These are phyloP conservation scores for Paraphaeosphaeria sporulosa DNA, from an alignment of 2,329 filamentous ascomycete genomes.

Conservation along the genomic window DNA sequence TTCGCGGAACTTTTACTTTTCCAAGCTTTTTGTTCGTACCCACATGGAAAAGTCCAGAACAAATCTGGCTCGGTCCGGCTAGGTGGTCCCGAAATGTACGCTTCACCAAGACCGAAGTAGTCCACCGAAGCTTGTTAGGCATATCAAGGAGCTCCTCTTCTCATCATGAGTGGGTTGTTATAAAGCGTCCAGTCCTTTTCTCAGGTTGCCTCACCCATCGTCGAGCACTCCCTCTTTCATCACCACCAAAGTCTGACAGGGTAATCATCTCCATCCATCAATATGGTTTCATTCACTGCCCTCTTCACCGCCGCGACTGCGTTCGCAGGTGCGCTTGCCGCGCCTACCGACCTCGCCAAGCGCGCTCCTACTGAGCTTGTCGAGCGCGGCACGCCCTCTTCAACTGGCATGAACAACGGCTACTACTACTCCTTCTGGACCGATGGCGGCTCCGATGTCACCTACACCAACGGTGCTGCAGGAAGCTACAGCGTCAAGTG, in stretches of 20 bases:
- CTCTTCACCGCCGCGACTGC: conserved; percentile 36
- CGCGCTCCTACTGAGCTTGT: conserved; percentile 40
- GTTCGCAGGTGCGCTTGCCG: conserved; percentile 34
- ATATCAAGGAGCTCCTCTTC: not conserved
- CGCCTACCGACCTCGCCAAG: conserved; percentile 47
- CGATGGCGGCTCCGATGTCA: conserved; percentile 56
- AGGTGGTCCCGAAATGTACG: not conserved
- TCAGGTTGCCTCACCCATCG: not conserved
- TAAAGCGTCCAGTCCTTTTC: conserved; percentile 2
- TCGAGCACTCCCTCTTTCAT: not conserved
- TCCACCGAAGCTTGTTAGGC: not conserved
- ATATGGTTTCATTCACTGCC: conserved; percentile 41
- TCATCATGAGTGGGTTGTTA: not conserved
- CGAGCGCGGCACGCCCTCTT: conserved; percentile 22
- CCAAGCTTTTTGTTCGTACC: not conserved
- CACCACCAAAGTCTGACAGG: not conserved
- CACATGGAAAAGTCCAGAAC: not conserved
- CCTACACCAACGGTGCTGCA: conserved; percentile 60
- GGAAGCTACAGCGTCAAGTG: conserved; percentile 57
- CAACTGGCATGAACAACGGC: conserved; percentile 60
- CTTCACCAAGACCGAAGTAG: not conserved
- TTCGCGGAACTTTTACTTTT: not conserved
- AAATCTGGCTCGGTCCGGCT: not conserved
- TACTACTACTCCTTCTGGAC: conserved; percentile 68
- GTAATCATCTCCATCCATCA: conserved; percentile 15